These are phyloP conservation scores for Glycine tomentella DNA, from an alignment of 306 rosid species.

Conservation along the genomic window DNA sequence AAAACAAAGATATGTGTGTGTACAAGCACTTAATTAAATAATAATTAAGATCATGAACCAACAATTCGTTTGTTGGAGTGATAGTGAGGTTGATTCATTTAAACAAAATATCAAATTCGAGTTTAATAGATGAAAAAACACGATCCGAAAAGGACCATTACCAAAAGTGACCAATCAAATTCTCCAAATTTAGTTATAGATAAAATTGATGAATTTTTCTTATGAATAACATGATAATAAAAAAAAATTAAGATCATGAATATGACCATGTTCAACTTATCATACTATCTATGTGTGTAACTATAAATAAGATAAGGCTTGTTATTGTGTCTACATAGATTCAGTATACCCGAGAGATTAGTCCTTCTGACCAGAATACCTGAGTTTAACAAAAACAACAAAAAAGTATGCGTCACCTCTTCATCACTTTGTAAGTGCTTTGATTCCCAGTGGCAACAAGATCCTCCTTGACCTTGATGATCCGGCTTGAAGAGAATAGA, in stretches of 20 bases:
- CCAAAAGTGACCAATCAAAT: too few species aligned
- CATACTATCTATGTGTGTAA: not conserved
- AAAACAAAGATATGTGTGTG: not conserved
- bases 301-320: not conserved
- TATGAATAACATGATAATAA: not conserved
- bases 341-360: too few species aligned
- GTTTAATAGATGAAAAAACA: too few species aligned
- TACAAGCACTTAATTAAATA: not conserved
- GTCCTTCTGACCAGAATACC: too few species aligned
- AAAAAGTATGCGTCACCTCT: slow-evolving; percentile 39
- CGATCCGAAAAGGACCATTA: accelerated
- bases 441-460: slow-evolving; percentile 40
- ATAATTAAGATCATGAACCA: not conserved
- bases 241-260: not conserved
- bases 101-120: too few species aligned
- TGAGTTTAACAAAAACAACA: not conserved
- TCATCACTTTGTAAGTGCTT: slow-evolving; percentile 49
- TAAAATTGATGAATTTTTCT: too few species aligned
- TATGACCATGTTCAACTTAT: not conserved
- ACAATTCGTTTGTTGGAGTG: too few species aligned
- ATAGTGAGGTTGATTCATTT: too few species aligned
- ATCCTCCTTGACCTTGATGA: slow-evolving; percentile 53
- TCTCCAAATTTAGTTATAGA: too few species aligned
- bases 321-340: too few species aligned
- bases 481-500: slow-evolving; percentile 47